Conservation (phyloP, 169 alveolate species). For the Eimeria zaria region DNA sequence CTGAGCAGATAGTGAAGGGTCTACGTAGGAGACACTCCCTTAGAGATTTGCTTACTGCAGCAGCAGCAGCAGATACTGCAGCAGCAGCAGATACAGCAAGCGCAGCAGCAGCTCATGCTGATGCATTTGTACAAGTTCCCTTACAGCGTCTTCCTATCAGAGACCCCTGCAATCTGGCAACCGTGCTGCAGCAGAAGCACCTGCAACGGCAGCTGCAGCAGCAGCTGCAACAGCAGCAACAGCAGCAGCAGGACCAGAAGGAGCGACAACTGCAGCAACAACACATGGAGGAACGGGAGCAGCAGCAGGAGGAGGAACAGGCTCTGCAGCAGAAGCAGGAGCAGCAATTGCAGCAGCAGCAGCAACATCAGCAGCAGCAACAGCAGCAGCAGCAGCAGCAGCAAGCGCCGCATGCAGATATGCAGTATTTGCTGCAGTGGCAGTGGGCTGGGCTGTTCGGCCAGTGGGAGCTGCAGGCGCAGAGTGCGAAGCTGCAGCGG, state of each 20-base stretch:
- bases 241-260: not conserved
- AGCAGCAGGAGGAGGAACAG: not conserved
- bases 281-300: not conserved
- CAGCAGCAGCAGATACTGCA: not conserved
- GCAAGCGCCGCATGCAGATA: constrained; percentile 12
- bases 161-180: constrained; percentile 7
- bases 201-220: not conserved
- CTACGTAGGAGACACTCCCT: constrained; percentile 20
- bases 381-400: constrained; percentile 23
- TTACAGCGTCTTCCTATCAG: constrained; percentile 19
- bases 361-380: constrained; percentile 34
- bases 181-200: not conserved
- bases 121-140: constrained; percentile 22
- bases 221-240: not conserved
- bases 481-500: constrained; percentile 59
- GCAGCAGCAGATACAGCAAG: not conserved
- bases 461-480: constrained; percentile 23
- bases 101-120: not conserved
- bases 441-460: constrained; percentile 53
- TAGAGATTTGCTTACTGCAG: not conserved
- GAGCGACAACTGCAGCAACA: not conserved
- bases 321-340: not conserved
- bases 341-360: constrained; percentile 38
- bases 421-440: constrained; percentile 72
- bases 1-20: constrained; percentile 4